Evolutionary conservation across 345 rosid species (phyloP).

Genomic region (Melaleuca quinquenervia): DNA sequence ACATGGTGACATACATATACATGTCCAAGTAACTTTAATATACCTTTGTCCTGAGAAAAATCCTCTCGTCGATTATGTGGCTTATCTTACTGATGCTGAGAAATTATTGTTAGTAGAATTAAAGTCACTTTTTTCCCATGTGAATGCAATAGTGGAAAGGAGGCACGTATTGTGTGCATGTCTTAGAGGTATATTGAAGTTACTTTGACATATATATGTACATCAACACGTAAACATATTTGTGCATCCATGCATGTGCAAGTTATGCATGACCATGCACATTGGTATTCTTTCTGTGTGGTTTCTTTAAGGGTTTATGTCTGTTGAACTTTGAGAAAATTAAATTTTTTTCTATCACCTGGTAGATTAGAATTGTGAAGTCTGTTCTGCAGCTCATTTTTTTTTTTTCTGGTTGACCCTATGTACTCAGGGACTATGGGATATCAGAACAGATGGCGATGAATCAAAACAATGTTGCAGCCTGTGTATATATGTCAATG

Average conservation of each 20-base stretch:
- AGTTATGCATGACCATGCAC: neutral
- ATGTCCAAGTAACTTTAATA: too few species aligned
- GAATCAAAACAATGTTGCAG: slow-evolving; percentile 37
- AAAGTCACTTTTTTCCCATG: neutral
- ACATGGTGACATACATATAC: too few species aligned
- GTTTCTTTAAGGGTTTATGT: neutral
- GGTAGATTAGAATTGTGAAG: neutral
- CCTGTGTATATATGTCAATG: slow-evolving; percentile 54
- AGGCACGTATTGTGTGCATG: neutral
- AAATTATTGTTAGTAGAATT: neutral
- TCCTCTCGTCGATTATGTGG: neutral
- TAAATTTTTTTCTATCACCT: neutral
- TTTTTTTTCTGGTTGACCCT: neutral
- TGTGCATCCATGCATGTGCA: neutral
- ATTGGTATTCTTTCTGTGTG: neutral
- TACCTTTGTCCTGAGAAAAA: neutral
- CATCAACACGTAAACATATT: neutral
- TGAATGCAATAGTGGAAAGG: neutral
- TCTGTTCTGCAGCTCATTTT: neutral
- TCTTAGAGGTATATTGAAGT: neutral
- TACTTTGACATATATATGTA: neutral
- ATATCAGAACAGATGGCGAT: slow-evolving; percentile 41
- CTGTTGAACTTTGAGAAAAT: neutral
- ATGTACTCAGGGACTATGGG: slow-evolving; percentile 67
- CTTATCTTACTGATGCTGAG: neutral